Evolutionary conservation across 495 filamentous ascomycete species (phyloP), one percentile per base, ranked within the genome.

Genomic region (Hyphodiscus hymeniophilus): DNA sequence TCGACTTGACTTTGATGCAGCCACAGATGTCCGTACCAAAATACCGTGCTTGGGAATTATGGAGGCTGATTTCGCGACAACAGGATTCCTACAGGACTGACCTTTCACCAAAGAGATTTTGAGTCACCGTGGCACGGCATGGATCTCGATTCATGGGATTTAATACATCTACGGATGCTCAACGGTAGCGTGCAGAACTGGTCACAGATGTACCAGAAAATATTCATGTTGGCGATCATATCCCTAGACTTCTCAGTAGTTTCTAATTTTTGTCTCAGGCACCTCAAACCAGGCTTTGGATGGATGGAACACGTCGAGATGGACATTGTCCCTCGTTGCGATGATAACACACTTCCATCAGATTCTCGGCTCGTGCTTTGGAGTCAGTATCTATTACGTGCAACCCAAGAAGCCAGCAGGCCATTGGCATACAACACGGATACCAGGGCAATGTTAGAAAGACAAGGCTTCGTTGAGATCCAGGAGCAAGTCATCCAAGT

Each of bases 231-330:
- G 55, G 79, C 53, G 12, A 28, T 33, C 23, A 32, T 21, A 16
- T 7, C 41, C 45, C 15, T 3, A 12, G 13, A 20, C n/a, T 38
- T 35, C 21, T 28, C n/a, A 30, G 12, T 15, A n/a, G 31, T 30
- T 42, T 26, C 52, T 34, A 38, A 32, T 38, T 18, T 16, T 42
- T n/a, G 12, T 32, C 41, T 28, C 38, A 80, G 81, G 33, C 89
- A 95, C 55, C 75, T 95, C n/a, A 82, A 77, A 50, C 87, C 90
- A 8, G 80, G 84, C 3, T 67, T 62, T 47, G 89, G 87, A 10
- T 81, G 76, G 64, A 70, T 95, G 38, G 91, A 97, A 64, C 89
- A 95, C 45, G 79, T 95, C n/a, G 91, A 97, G 60, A 85, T 97
- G 26, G 89, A 97, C 61, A 79, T 85, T 40, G 67, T 75, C 20